Percentiles rank a stretch among this genome's conserved stretches.
These are phyloP conservation scores for Ganoderma meredithae DNA, from an alignment of 1,284 basidiomycete species.

Conservation along the genomic window DNA sequence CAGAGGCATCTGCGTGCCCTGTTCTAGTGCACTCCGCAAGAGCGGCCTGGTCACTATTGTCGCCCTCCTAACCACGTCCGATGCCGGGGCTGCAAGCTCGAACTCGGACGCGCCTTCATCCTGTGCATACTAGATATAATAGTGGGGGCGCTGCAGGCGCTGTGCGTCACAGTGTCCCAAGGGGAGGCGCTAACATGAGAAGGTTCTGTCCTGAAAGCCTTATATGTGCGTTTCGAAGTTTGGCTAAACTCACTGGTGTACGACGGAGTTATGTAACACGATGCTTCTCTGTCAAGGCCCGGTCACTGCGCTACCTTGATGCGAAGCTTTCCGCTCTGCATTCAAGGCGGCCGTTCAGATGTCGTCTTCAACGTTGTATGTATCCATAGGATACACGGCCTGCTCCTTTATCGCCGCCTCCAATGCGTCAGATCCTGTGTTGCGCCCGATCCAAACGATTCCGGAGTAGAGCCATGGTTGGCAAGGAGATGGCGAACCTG, in stretches of 20 bases:
- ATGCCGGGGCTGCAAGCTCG: constrained; percentile 52
- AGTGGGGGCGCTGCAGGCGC: background rate
- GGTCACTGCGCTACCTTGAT: background rate
- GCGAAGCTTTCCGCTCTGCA: background rate
- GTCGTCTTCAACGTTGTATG: background rate
- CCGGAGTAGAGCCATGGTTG: background rate
- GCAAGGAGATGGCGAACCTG: background rate
- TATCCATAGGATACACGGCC: background rate
- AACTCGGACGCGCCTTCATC: constrained; percentile 64
- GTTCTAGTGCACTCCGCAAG: constrained; percentile 25
- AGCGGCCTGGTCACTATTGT: constrained; percentile 31
- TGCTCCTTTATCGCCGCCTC: background rate
- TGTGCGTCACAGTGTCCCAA: background rate
- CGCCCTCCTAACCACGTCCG: constrained; percentile 25
- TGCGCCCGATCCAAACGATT: background rate
- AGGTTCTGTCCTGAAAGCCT: background rate
- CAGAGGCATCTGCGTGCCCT: constrained; percentile 33
- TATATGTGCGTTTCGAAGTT: background rate
- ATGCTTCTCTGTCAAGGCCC: background rate
- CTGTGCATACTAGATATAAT: constrained; percentile 35
- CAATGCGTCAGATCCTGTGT: background rate
- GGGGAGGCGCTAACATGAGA: background rate
- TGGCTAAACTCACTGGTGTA: background rate
- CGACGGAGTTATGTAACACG: background rate
- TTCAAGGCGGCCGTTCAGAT: background rate